Evolutionary conservation across 177 flowering plant genomes (phyloP), one percentile per base, ranked within the genome.

Genomic region (Telopea speciosissima): DNA sequence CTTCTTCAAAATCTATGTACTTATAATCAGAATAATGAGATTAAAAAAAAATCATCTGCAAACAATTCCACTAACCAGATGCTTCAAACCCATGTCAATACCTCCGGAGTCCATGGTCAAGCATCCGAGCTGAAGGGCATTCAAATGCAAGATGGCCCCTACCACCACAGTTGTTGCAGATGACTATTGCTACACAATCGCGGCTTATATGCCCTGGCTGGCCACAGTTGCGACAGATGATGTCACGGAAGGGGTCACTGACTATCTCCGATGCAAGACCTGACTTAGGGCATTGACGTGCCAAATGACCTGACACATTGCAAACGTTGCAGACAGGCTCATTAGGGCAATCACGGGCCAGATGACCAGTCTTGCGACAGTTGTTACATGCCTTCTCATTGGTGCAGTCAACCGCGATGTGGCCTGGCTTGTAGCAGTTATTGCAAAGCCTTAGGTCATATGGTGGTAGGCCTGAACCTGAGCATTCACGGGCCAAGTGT

Each of bases 361-460:
- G 45, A 66, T 81, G 84, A 21, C 82, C 82, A 24, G 78, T 70
- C 65, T 77, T 73, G 0, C 82, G 76, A 70, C 84, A 81, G 69
- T 81, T 81, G 73, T 81, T 81, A 59, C 84, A 81, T 28, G 82
- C 82, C 66, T 79, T 81, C 26, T 79, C 82, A 52, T 79, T 81
- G 65, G 81, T 81, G 73, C 84, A 79, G 61, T 79, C 82, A 12
- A 44, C 77, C 19, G 82, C 82, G 8, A 81, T 71, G 71, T 81
- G 82, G 31, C 82, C 84, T 58, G 75, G 84, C 77, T 81, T 79
- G 74, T 74, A 73, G 62, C 82, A 81, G 80, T 81, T 81, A 78
- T 79, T 81, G 71, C 82, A 81, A 26, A 79, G 70, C 71, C 81
- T 76, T 21, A 70, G 5, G 63, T 81, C 84, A 26, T 70, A 54